Conservation (phyloP, 805 yeast genomes). For the Candida awuae region DNA sequence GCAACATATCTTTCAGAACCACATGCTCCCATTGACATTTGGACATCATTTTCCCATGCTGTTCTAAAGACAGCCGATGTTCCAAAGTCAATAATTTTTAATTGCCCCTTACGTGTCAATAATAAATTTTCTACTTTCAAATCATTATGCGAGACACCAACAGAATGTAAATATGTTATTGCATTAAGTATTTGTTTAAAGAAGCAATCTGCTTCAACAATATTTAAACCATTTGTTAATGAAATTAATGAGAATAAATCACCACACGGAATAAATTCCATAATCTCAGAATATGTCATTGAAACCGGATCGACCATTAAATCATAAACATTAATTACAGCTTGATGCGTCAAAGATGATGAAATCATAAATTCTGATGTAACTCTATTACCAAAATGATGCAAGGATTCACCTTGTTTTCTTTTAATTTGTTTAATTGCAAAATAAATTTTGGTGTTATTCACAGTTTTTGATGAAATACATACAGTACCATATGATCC, state of each 20-base stretch:
- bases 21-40: slow-evolving; percentile 62
- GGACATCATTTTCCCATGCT: slow-evolving; percentile 76
- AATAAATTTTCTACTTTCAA: slow-evolving; percentile 82
- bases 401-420: slow-evolving; percentile 48
- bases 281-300: slow-evolving; percentile 75
- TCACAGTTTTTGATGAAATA: slow-evolving; percentile 35
- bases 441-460: slow-evolving; percentile 37
- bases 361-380: slow-evolving; percentile 89
- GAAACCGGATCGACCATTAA: slow-evolving; percentile 64
- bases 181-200: slow-evolving; percentile 82
- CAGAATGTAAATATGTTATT: slow-evolving; percentile 74
- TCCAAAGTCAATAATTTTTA: slow-evolving; percentile 80
- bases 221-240: slow-evolving; percentile 44
- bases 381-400: slow-evolving; percentile 58
- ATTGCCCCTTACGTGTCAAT: slow-evolving; percentile 55
- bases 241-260: slow-evolving; percentile 59
- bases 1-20: slow-evolving; percentile 91
- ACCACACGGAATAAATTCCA: slow-evolving; percentile 94
- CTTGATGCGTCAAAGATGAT: slow-evolving; percentile 64
- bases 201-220: slow-evolving; percentile 77
- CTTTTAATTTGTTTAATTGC: slow-evolving; percentile 74
- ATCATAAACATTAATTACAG: slow-evolving; percentile 71
- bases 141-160: slow-evolving; percentile 93
- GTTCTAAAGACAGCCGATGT: slow-evolving; percentile 86
- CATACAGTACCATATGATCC: slow-evolving; percentile 44